Evolutionary conservation across 148 eudicot genomes (phyloP).

Genomic region (Amaranthus hypochondriacus): DNA sequence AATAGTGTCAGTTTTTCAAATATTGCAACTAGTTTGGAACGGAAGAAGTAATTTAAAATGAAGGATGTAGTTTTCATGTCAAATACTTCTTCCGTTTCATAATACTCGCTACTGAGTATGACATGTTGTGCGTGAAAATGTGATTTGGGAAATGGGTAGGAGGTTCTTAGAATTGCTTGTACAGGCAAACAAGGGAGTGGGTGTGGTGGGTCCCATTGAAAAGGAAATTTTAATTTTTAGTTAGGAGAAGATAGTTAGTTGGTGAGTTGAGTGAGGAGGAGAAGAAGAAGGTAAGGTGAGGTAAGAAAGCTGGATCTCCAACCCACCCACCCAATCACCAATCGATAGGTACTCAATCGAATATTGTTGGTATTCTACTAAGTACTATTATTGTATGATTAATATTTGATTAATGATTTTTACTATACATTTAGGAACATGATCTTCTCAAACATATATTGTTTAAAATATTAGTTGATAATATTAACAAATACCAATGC

Average conservation of each 20-base stretch:
- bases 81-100: too few relatives aligned
- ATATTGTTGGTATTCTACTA: constrained; percentile 15
- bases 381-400: constrained; percentile 15
- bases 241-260: constrained; percentile 31
- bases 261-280: constrained; percentile 38
- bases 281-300: constrained; percentile 19
- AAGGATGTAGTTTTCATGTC: too few relatives aligned
- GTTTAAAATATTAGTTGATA: too few relatives aligned
- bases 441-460: constrained; percentile 4
- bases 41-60: too few relatives aligned
- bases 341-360: constrained; percentile 21
- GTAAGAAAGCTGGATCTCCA: constrained; percentile 14
- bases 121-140: too few relatives aligned
- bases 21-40: too few relatives aligned
- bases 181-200: constrained; percentile 39
- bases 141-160: neutral
- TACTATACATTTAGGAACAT: neutral
- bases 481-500: too few relatives aligned
- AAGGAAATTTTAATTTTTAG: constrained; percentile 29
- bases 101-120: too few relatives aligned
- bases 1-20: too few relatives aligned
- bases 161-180: constrained; percentile 27
- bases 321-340: constrained; percentile 17
- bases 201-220: constrained; percentile 42
- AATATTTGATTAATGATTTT: constrained; percentile 15